phyloP scores from a whole-genome alignment of 2,329 filamentous ascomycete species.

The Aureobasidium sp. region DNA sequence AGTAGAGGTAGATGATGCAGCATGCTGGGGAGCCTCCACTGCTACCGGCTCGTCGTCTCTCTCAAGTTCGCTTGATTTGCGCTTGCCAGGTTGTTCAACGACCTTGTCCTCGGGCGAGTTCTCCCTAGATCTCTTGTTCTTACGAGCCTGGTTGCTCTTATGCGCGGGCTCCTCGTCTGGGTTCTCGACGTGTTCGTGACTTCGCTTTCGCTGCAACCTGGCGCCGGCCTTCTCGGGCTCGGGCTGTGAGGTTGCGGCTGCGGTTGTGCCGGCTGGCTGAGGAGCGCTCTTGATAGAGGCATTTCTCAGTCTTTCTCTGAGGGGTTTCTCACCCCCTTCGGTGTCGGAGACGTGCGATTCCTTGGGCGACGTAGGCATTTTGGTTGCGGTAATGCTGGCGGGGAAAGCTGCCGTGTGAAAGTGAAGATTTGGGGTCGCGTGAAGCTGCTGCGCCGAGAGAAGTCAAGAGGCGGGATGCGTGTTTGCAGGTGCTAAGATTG shows the following conservation, averaged over 20 bases:
- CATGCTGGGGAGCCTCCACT: conserved; percentile 4
- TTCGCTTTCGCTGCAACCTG: conserved; percentile 39
- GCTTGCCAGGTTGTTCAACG: conserved; percentile 26
- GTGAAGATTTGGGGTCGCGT: background rate
- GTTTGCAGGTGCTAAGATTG: background rate
- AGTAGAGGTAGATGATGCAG: conserved; percentile 16
- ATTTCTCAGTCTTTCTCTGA: conserved; percentile 55
- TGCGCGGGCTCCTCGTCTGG: conserved; percentile 27
- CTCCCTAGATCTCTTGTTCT: conserved; percentile 44
- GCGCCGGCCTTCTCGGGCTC: conserved; percentile 21
- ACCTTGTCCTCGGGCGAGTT: conserved; percentile 30
- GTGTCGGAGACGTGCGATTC: conserved; percentile 30
- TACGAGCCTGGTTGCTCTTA: conserved; percentile 37
- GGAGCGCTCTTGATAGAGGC: conserved; percentile 43
- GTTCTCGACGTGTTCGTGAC: conserved; percentile 35
- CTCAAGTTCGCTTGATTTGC: conserved; percentile 25
- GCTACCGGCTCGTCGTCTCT: background rate
- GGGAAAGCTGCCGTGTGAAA: background rate
- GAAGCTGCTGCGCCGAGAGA: background rate
- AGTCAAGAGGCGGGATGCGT: background rate
- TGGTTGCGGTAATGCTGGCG: background rate
- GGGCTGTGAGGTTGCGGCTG: background rate
- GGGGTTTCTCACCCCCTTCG: conserved; percentile 49
- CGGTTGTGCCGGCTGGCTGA: background rate
- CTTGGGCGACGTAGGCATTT: conserved; percentile 24